phyloP scores from a whole-genome alignment of 208 protist genomes.

The Eutreptiella sp. region DNA sequence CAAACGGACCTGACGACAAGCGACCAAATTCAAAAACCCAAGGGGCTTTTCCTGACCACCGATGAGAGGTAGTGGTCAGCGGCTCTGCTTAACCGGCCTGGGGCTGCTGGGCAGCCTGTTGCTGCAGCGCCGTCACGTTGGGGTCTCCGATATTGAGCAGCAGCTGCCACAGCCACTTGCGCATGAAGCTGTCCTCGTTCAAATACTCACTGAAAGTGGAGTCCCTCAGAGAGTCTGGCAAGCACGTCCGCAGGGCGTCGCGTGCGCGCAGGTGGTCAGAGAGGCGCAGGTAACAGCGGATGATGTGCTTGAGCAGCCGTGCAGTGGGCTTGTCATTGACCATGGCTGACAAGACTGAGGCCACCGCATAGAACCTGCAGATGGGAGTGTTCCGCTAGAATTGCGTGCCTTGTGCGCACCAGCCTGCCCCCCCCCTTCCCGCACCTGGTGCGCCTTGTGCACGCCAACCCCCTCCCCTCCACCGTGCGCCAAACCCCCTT shows the following conservation, averaged over 20 bases:
- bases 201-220: constrained; percentile 61
- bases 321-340: constrained; percentile 81
- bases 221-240: constrained; percentile 74
- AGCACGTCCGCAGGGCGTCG: constrained; percentile 54
- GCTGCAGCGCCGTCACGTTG: constrained; percentile 31
- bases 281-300: constrained; percentile 95
- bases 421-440: too few species aligned
- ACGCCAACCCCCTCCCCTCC: too few species aligned
- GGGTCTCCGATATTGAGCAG: constrained; percentile 57
- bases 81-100: too few species aligned
- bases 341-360: constrained; percentile 88
- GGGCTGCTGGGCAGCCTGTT: too few species aligned
- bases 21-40: too few species aligned
- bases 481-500: too few species aligned
- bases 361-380: constrained; percentile 90
- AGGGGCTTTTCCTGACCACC: too few species aligned
- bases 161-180: constrained; percentile 65
- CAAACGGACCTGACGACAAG: too few species aligned
- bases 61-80: too few species aligned
- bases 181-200: constrained; percentile 57
- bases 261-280: constrained; percentile 83
- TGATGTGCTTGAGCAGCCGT: constrained; percentile 95
- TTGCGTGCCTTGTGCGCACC: too few species aligned
- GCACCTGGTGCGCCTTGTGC: too few species aligned
- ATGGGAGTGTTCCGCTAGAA: too few species aligned